A percentile compares a stretch with the other conserved stretches of the same genome.
Evolutionary conservation across 1,139 yeast species (phyloP).

Genomic region (Suhomyces panamericanus): DNA sequence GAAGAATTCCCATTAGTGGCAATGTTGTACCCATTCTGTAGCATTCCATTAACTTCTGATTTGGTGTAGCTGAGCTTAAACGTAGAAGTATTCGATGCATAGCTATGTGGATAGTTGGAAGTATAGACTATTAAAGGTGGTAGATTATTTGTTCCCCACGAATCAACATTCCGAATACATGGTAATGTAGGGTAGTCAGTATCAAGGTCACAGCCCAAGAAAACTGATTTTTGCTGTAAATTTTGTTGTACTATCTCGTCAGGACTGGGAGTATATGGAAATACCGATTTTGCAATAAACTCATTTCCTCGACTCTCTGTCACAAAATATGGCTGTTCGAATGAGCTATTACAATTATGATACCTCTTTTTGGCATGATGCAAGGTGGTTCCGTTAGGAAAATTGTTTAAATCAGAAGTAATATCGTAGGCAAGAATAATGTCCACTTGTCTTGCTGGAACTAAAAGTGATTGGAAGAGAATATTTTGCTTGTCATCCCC

Average conservation of each 20-base stretch:
- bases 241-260: slow-evolving; percentile 28
- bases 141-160: slow-evolving; percentile 11
- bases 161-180: background rate
- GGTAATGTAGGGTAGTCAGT: slow-evolving; percentile 26
- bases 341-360: slow-evolving; percentile 18
- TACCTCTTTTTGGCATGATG: slow-evolving; percentile 23
- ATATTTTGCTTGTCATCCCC: slow-evolving; percentile 49
- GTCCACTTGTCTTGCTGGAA: slow-evolving; percentile 31
- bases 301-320: slow-evolving; percentile 3
- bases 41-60: slow-evolving; percentile 44
- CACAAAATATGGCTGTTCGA: slow-evolving; percentile 22
- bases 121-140: slow-evolving; percentile 60
- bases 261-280: slow-evolving; percentile 42
- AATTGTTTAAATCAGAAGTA: slow-evolving; percentile 39
- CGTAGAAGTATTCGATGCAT: slow-evolving; percentile 57
- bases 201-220: slow-evolving; percentile 56
- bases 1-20: slow-evolving; percentile 49
- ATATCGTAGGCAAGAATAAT: slow-evolving; percentile 39
- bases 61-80: slow-evolving; percentile 53
- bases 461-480: slow-evolving; percentile 41
- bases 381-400: slow-evolving; percentile 41
- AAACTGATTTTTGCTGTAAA: slow-evolving; percentile 43
- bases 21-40: slow-evolving; percentile 52
- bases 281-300: slow-evolving; percentile 19
- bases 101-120: slow-evolving; percentile 45